Evolutionary conservation across 2,329 filamentous ascomycete genomes (phyloP).

Genomic region (Alternaria longipes): DNA sequence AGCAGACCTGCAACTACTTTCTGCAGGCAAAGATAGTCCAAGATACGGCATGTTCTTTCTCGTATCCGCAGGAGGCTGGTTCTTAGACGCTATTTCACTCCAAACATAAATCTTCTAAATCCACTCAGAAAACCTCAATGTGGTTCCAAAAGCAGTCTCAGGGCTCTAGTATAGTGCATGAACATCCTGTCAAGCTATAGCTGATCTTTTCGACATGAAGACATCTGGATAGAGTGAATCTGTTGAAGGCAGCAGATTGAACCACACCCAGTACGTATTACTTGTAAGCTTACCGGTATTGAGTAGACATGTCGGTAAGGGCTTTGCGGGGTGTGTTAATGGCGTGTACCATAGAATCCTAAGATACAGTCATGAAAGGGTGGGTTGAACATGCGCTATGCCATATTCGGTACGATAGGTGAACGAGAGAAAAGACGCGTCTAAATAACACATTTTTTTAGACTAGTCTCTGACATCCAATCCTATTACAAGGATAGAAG

Average conservation of each 20-base stretch:
- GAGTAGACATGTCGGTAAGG: neutral
- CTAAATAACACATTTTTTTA: neutral
- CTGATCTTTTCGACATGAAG: neutral
- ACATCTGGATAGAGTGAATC: neutral
- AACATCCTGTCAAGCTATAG: neutral
- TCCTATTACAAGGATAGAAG: neutral
- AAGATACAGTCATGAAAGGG: neutral
- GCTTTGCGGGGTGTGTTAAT: neutral
- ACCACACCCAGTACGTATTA: neutral
- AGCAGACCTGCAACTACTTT: neutral
- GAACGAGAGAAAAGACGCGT: neutral
- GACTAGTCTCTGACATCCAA: neutral
- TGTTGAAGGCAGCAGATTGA: neutral
- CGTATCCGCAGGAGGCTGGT: neutral
- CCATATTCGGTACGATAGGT: neutral
- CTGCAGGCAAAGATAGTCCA: neutral
- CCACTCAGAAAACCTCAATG: rapidly evolving
- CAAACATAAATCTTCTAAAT: neutral
- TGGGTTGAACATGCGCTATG: neutral
- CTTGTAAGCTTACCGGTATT: neutral
- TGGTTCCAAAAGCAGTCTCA: neutral
- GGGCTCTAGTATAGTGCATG: neutral
- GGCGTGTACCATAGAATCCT: neutral
- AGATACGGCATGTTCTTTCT: neutral
- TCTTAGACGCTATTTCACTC: neutral